These are phyloP conservation scores for Exophiala phaeomuriformis DNA, from an alignment of 2,329 filamentous ascomycete genomes.

Conservation along the genomic window DNA sequence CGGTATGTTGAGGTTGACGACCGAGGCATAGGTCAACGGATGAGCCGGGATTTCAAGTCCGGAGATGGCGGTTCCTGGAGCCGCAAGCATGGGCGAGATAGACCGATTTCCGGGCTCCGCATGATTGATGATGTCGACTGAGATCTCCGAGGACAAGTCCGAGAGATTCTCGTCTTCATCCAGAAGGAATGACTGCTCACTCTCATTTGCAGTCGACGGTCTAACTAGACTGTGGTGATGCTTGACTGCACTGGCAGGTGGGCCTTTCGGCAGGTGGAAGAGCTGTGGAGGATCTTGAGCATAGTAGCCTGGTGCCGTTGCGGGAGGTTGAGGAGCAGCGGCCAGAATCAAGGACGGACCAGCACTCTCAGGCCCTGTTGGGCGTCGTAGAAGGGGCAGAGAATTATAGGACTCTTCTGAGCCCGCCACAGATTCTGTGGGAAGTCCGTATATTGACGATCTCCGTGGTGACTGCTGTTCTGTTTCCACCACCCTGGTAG, in stretches of 20 bases:
- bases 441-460: constrained; percentile 31
- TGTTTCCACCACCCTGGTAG: not conserved
- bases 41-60: constrained; percentile 38
- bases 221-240: constrained; percentile 28
- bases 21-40: constrained; percentile 40
- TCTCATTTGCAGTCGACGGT: constrained; percentile 25
- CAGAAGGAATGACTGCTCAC: constrained; percentile 43
- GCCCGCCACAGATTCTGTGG: constrained; percentile 44
- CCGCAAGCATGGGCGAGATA: constrained; percentile 29
- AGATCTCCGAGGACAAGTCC: constrained; percentile 46
- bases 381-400: constrained; percentile 67
- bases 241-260: constrained; percentile 27
- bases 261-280: constrained; percentile 21
- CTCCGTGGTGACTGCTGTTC: constrained; percentile 14
- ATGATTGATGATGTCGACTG: constrained; percentile 44
- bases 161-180: constrained; percentile 51
- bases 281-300: constrained; percentile 21
- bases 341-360: not conserved
- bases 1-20: constrained; percentile 36
- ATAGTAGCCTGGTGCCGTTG: constrained; percentile 19
- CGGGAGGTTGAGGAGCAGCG: not conserved
- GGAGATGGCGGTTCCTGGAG: constrained; percentile 34
- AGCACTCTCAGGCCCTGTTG: constrained; percentile 26
- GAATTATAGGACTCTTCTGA: constrained; percentile 71
- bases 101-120: constrained; percentile 32